These are phyloP conservation scores for Yamadazyma atmosphaerica DNA, from an alignment of 1,139 yeast species.

Conservation along the genomic window DNA sequence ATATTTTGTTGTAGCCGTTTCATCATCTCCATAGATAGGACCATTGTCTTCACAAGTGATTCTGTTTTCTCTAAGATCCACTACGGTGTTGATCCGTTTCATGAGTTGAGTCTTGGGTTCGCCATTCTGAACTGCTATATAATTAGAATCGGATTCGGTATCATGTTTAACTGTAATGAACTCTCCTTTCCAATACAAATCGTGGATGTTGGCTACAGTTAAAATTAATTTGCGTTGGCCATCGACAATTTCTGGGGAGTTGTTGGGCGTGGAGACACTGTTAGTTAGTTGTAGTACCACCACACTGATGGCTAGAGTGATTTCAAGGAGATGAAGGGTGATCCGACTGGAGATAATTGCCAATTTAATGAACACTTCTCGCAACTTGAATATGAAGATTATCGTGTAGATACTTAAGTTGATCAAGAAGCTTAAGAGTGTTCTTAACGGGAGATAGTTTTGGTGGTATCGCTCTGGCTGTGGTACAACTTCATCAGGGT, in stretches of 20 bases:
- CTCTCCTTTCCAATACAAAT: conserved; percentile 5
- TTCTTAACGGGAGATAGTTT: no score
- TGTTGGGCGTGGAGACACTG: background rate
- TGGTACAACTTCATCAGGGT: no score
- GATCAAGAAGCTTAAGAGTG: background rate
- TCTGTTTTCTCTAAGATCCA: no score
- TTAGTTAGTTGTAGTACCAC: background rate
- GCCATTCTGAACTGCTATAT: no score
- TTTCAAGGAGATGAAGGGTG: background rate
- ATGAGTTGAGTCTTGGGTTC: background rate
- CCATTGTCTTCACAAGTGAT: no score
- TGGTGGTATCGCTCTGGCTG: no score
- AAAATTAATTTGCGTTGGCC: background rate
- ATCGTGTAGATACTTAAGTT: background rate
- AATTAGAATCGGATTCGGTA: no score
- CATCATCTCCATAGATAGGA: background rate
- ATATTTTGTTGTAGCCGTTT: no score
- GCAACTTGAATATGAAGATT: background rate
- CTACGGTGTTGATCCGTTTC: background rate
- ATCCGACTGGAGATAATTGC: background rate
- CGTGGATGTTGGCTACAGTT: background rate
- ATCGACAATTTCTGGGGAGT: background rate
- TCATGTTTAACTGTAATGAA: background rate
- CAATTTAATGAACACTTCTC: background rate
- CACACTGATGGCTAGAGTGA: background rate